Conservation (phyloP, 2,329 filamentous ascomycete genomes). For the Esteya vermicola region DNA sequence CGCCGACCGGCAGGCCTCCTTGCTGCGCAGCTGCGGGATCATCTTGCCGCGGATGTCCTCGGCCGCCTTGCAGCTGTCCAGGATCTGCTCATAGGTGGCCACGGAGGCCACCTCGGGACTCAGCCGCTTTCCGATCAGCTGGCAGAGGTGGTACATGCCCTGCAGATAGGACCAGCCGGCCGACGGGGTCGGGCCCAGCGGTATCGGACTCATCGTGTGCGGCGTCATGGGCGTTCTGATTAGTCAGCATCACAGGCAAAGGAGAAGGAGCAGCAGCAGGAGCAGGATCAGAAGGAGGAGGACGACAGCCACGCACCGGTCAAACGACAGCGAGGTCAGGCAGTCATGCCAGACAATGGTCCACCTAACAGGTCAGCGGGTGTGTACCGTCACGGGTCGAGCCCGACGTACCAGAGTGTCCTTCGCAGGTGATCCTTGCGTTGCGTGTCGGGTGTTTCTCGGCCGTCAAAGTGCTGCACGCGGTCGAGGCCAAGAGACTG, state of each 20-base stretch:
- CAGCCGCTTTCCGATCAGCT: constrained; percentile 42
- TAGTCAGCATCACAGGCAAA: background rate
- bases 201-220: constrained; percentile 39
- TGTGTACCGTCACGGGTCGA: background rate
- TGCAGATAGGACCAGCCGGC: constrained; percentile 46
- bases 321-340: constrained; percentile 50
- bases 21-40: constrained; percentile 37
- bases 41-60: constrained; percentile 36
- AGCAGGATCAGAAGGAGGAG: too few species aligned
- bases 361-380: constrained; percentile 24
- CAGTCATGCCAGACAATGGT: constrained; percentile 55
- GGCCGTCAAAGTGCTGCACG: constrained; percentile 26
- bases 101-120: constrained; percentile 37
- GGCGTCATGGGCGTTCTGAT: constrained; percentile 47
- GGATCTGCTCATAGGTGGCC: constrained; percentile 38
- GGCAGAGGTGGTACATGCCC: constrained; percentile 50
- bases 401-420: constrained; percentile 36
- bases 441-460: constrained; percentile 30
- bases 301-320: constrained; percentile 32
- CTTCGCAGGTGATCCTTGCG: constrained; percentile 40
- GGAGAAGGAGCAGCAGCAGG: too few species aligned
- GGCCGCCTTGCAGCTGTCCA: constrained; percentile 41
- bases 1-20: constrained; percentile 49
- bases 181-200: constrained; percentile 26
- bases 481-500: constrained; percentile 50